phyloP scores from a whole-genome alignment of 306 rosid species.

The Inga leiocalycina region DNA sequence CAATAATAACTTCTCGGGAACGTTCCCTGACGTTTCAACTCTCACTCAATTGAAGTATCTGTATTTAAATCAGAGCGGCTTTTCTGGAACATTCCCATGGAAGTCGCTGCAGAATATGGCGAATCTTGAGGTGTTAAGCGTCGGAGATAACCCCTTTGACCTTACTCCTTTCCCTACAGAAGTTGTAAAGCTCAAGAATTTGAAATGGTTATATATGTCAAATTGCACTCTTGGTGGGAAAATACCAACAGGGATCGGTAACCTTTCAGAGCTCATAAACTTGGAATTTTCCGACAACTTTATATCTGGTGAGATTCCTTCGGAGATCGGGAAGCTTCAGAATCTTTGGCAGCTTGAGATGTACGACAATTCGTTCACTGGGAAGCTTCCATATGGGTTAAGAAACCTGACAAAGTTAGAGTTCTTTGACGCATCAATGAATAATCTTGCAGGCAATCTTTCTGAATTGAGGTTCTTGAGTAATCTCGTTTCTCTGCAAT shows the following conservation, averaged over 20 bases:
- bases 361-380: conserved; percentile 58
- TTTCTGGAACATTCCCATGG: conserved; percentile 86
- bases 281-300: conserved; percentile 64
- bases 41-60: conserved; percentile 51
- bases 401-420: conserved; percentile 55
- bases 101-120: conserved; percentile 53
- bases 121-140: conserved; percentile 56
- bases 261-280: conserved; percentile 56
- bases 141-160: conserved; percentile 75
- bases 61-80: conserved; percentile 56
- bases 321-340: conserved; percentile 62
- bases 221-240: conserved; percentile 66
- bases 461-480: conserved; percentile 50
- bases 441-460: conserved; percentile 63
- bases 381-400: conserved; percentile 63
- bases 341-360: conserved; percentile 80
- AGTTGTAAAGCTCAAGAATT: conserved; percentile 45
- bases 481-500: conserved; percentile 61
- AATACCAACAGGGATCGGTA: conserved; percentile 71
- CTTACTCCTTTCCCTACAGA: conserved; percentile 56
- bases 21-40: conserved; percentile 66
- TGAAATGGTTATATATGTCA: conserved; percentile 65
- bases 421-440: conserved; percentile 67
- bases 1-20: conserved; percentile 58
- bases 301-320: conserved; percentile 67